Base-by-base conservation (phyloP, 768 basidiomycete genomes). In the Ephemerocybe angulata region DNA sequence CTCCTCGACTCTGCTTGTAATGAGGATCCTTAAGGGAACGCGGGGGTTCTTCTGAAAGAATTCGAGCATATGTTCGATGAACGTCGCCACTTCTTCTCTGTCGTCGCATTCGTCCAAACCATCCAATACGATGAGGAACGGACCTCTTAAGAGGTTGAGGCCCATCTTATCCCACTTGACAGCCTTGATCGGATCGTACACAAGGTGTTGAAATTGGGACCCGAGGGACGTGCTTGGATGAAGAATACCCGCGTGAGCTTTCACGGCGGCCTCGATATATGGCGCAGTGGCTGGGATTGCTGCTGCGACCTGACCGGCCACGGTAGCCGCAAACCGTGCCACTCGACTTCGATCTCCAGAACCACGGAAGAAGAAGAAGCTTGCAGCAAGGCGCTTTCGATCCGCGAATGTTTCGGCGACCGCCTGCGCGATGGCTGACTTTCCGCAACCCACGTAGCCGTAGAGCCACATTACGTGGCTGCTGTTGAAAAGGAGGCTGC, bases 371-470 rank as follows among this genome's bases (percentile, higher is more conserved):
- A 60, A 63, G 47, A 60, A 63, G 52, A 63, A 62, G 24, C 52
- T 54, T 21, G 48, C 60, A 1, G 41, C 57, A 10, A 61, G 38
- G 10, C 17, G 27, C 3, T 37, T 47, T 4, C 3, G 17, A 15
- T 43, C 33, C 3, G 42, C 11, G n/a, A 49, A 55, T 17, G 29
- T 10, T 10, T 57, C 57, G 6, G 60, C 60, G 8, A 63, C 49
- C 4, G 47, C 51, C 38, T 59, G 58, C 5, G 58, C 55, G 13
- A 63, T 57, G 5, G 60, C 60, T 1, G 61, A 60, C 46, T 64
- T 64, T 24, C 63, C 63, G n/a, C 56, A 56, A 22, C 63, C 63
- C 3, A 56, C 61, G 3, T 61, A 55, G 4, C 63, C 63, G 24
- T 55, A 41, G 2, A 64, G 24, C 61, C 63, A 64, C 24, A 64